Conservation (phyloP, 2,329 filamentous ascomycete species). For the Podosphaera xanthii region DNA sequence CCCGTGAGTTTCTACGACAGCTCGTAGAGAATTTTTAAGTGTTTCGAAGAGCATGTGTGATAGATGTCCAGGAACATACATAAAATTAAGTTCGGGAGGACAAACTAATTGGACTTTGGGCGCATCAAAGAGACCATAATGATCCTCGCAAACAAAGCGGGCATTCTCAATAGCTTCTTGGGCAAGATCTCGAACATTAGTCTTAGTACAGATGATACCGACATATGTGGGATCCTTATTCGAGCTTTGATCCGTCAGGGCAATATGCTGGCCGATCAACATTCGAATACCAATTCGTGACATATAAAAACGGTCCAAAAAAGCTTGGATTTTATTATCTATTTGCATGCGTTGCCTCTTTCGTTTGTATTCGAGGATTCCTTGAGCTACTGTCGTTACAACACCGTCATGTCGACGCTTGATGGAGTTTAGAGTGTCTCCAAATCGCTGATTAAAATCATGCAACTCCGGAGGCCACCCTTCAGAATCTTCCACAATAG, state of each 20-base stretch:
- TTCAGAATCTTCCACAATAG: constrained; percentile 64
- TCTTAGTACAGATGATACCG: constrained; percentile 97
- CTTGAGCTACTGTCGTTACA: constrained; percentile 93
- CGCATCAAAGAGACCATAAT: constrained; percentile 91
- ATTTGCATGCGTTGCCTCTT: constrained; percentile 95
- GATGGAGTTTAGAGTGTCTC: constrained; percentile 74
- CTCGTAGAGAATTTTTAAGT: constrained; percentile 90
- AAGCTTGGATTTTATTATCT: constrained; percentile 88
- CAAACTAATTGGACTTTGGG: constrained; percentile 94
- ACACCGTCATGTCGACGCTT: constrained; percentile 92
- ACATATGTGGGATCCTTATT: constrained; percentile 83
- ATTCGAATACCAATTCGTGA: constrained; percentile 96
- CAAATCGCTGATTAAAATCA: constrained; percentile 82
- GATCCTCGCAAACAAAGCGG: constrained; percentile 95
- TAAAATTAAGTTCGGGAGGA: constrained; percentile 84
- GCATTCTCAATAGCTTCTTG: constrained; percentile 97
- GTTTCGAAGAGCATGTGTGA: constrained; percentile 99
- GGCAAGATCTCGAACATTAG: constrained; percentile 82
- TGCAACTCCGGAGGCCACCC: constrained; percentile 89
- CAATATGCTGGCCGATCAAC: constrained; percentile 97
- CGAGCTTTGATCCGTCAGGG: constrained; percentile 78
- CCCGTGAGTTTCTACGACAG: constrained; percentile 86
- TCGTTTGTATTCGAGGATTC: constrained; percentile 94
- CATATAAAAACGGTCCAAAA: constrained; percentile 99
- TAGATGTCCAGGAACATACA: constrained; percentile 97